Evolutionary conservation across 306 rosid species (phyloP).

Genomic region (Astragalus glycyphyllos): DNA sequence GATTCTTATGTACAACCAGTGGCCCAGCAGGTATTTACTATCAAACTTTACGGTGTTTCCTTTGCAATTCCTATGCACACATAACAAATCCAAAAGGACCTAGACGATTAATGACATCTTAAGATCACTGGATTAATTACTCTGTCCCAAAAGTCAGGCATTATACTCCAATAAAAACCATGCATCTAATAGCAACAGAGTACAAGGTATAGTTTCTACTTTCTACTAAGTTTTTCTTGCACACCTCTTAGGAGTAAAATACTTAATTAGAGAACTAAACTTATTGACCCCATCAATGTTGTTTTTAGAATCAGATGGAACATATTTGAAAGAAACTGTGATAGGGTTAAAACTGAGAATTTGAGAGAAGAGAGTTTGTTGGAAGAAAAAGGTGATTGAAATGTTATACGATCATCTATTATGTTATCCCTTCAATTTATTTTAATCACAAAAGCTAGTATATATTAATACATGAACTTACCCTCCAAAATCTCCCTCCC

Average conservation of each 20-base stretch:
- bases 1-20: constrained; percentile 16
- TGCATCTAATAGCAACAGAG: neutral
- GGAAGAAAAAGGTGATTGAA: too few relatives aligned
- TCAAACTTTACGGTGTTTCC: too few relatives aligned
- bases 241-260: neutral
- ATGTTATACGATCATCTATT: too few relatives aligned
- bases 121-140: too few relatives aligned
- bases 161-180: neutral
- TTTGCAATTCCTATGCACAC: too few relatives aligned
- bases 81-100: constrained; percentile 8
- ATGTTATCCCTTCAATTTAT: too few relatives aligned
- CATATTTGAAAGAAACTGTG: neutral
- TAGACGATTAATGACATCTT: constrained; percentile 10
- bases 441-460: too few relatives aligned
- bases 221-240: neutral
- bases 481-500: too few relatives aligned
- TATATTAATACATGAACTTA: too few relatives aligned
- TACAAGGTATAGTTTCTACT: neutral
- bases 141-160: constrained; percentile 7
- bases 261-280: neutral
- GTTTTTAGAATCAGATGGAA: neutral
- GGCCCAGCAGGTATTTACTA: constrained; percentile 7
- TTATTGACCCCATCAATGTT: neutral
- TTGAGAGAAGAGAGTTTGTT: too few relatives aligned
- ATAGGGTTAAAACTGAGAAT: too few relatives aligned